phyloP scores from a whole-genome alignment of 2,329 filamentous ascomycete species.

The Penicillium sp. region DNA sequence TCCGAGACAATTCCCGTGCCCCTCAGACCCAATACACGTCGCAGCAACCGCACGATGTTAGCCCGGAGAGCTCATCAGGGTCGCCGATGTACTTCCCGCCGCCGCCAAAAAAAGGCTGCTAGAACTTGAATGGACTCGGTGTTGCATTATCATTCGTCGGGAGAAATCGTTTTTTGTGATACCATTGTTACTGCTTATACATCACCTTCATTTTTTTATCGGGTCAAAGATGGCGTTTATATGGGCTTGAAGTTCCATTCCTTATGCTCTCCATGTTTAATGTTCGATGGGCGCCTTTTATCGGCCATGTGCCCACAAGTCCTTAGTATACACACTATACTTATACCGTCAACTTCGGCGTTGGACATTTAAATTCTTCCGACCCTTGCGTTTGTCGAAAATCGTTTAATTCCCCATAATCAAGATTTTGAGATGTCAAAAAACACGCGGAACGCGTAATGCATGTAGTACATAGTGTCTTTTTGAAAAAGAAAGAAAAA shows the following conservation, averaged over 20 bases:
- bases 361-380: neutral
- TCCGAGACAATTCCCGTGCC: constrained; percentile 35
- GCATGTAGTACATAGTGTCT: neutral
- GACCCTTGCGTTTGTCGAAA: neutral
- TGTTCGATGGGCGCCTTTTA: neutral
- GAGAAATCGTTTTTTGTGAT: constrained; percentile 8
- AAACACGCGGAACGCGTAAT: neutral
- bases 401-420: constrained; percentile 1
- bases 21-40: constrained; percentile 24
- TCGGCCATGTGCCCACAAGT: neutral
- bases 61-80: constrained; percentile 5
- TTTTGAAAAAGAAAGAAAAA: neutral
- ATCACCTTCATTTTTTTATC: constrained; percentile 6
- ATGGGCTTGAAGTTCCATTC: neutral
- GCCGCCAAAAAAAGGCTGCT: constrained; percentile 42
- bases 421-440: neutral
- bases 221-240: neutral
- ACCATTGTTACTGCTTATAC: constrained; percentile 6
- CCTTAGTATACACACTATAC: neutral
- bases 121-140: constrained; percentile 24
- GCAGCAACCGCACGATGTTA: constrained; percentile 21
- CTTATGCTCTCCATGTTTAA: neutral
- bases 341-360: constrained; percentile 1
- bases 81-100: constrained; percentile 45
- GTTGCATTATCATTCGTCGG: neutral